Conservation (phyloP, 2,329 filamentous ascomycete genomes). For the Botryosphaeria dothidea region DNA sequence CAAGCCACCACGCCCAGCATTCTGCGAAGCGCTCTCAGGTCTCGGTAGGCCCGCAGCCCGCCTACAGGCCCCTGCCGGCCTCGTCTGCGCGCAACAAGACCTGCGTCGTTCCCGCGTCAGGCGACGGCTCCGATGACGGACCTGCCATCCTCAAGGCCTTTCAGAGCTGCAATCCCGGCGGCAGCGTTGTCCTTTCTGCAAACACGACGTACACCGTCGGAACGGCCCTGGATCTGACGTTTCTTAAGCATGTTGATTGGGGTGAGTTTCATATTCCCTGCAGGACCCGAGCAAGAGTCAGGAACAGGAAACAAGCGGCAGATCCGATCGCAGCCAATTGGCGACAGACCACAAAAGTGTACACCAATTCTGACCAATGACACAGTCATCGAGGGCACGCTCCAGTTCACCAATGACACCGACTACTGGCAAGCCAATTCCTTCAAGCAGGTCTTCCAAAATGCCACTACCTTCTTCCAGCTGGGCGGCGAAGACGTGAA, state of each 20-base stretch:
- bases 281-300: not conserved
- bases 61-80: constrained; percentile 34
- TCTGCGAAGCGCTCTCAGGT: constrained; percentile 31
- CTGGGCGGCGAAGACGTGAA: constrained; percentile 67
- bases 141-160: constrained; percentile 56
- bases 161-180: constrained; percentile 62
- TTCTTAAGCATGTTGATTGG: constrained; percentile 64
- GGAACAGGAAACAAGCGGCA: not conserved
- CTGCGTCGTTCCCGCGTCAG: constrained; percentile 41
- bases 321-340: not conserved
- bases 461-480: constrained; percentile 67
- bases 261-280: constrained; percentile 38
- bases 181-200: constrained; percentile 59
- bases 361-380: not conserved
- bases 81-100: constrained; percentile 38
- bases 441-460: constrained; percentile 67
- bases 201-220: constrained; percentile 62
- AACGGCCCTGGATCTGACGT: constrained; percentile 66
- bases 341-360: not conserved
- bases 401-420: constrained; percentile 66
- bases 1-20: not conserved
- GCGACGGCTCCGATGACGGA: constrained; percentile 51
- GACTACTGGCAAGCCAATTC: constrained; percentile 67
- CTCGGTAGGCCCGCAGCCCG: constrained; percentile 36
- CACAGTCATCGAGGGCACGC: constrained; percentile 58